Conservation (phyloP, 2,329 filamentous ascomycete species). For the Ophiostoma ulmi region DNA sequence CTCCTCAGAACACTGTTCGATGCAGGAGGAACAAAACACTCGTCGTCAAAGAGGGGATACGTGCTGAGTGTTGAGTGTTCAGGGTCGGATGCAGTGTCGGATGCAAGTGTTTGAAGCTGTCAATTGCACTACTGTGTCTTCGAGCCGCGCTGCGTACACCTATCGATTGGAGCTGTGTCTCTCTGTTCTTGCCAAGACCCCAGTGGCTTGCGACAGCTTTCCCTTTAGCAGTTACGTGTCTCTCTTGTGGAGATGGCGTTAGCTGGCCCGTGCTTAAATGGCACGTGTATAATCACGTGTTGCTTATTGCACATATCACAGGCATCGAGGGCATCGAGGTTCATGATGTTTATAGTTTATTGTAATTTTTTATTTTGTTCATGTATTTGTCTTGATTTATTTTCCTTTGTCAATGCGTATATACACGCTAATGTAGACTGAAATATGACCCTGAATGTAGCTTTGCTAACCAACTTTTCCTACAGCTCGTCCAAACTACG, state of each 20-base stretch:
- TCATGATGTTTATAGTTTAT: not conserved
- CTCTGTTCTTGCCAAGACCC: conserved; percentile 7
- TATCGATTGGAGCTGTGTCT: conserved; percentile 8
- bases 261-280: conserved; percentile 9
- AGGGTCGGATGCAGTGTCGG: not conserved
- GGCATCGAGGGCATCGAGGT: not conserved
- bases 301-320: not conserved
- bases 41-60: not conserved
- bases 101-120: not conserved
- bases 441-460: too few relatives aligned
- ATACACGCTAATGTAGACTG: not conserved
- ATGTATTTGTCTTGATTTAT: not conserved
- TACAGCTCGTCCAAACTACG: too few relatives aligned
- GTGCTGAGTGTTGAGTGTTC: not conserved
- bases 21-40: not conserved
- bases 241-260: conserved; percentile 20
- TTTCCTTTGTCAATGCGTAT: not conserved
- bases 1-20: not conserved
- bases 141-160: conserved; percentile 5
- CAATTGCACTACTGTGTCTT: not conserved
- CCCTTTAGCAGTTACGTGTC: conserved; percentile 27
- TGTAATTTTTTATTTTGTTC: not conserved
- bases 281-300: not conserved
- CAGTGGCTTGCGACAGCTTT: conserved; percentile 20
- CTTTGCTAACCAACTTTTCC: too few relatives aligned